Percentiles rank a stretch among this genome's conserved stretches.
phyloP scores from a whole-genome alignment of 768 basidiomycete genomes.

The Tricholoma matsutake region DNA sequence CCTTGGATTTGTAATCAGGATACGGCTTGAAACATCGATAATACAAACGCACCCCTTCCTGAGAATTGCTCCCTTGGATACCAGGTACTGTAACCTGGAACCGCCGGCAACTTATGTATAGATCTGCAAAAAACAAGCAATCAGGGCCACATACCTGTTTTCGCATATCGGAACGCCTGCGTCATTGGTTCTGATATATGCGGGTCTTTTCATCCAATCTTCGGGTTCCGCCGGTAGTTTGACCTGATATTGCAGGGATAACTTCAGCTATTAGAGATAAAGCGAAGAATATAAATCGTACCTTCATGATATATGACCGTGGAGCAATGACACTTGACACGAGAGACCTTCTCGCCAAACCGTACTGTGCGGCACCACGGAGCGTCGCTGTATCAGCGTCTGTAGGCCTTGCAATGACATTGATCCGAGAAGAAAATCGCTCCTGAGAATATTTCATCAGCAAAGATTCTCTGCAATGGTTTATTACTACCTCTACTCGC shows the following conservation, averaged over 20 bases:
- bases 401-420: conserved; percentile 75
- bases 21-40: conserved; percentile 14
- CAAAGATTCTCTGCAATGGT: conserved; percentile 8
- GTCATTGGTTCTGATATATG: conserved; percentile 76
- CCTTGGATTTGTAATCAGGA: conserved; percentile 34
- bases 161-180: conserved; percentile 79
- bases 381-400: conserved; percentile 89
- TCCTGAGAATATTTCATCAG: conserved; percentile 39
- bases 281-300: conserved; percentile 22
- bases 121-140: conserved; percentile 11
- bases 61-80: conserved; percentile 82
- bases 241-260: conserved; percentile 44
- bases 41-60: conserved; percentile 66
- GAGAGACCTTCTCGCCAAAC: conserved; percentile 68
- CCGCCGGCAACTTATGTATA: conserved; percentile 24
- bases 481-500: conserved; percentile 61
- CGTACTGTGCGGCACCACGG: conserved; percentile 87
- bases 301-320: conserved; percentile 85
- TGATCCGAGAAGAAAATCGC: conserved; percentile 62
- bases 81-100: conserved; percentile 78
- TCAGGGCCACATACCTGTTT: conserved; percentile 55
- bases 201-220: conserved; percentile 82
- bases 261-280: not conserved
- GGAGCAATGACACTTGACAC: conserved; percentile 84
- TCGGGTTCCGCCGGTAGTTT: conserved; percentile 86